Evolutionary conservation across 208 protist genomes (phyloP), one percentile per base, ranked within the genome.

Genomic region (Porcisia hertigi): DNA sequence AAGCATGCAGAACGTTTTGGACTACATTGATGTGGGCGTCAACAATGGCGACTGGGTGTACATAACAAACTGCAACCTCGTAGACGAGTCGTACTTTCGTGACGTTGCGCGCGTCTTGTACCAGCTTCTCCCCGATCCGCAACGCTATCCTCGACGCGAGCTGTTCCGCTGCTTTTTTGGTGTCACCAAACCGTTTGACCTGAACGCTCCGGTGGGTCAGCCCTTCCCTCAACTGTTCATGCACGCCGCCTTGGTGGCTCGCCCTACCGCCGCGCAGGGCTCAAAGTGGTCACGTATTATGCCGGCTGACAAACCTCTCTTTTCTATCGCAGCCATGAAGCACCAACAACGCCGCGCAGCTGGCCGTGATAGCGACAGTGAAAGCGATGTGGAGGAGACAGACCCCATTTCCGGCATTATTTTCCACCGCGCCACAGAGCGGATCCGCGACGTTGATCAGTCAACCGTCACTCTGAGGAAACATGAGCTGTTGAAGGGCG

Each of bases 21-120:
- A 96, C 76, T 97, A 97, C 80, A 85, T 97, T 47, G 94, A 97
- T 30, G 89, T 97, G 36, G 92, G 94, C 14, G 77, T 92, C 30
- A 88, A 94, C 69, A 96, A 95, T 80, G 94, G 94, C 20, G 94
- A 97, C 80, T 97, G 94, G 92, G 92, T 97, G 60, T 95, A 95
- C 81, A 84, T 97, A 34, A 87, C 84, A 14, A 91, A 94, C 72
- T 95, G 86, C 72, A 90, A 95, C 45, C 53, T 77, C 7, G 91
- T 91, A 9, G 84, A 74, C 1, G 79, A 80, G 9, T 77, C 84
- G 55, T 83, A 86, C 69, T 94, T 94, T 65, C 90, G 94, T 54
- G 88, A 94, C 16, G 84, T 96, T 20, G 89, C 92, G 30, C 88
- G 85, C 23, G 84, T 80, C 39, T 43, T 97, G n/a, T 93, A 94